Evolutionary conservation across 2,329 filamentous ascomycete genomes (phyloP).

Genomic region (Calonectria leucothoes): DNA sequence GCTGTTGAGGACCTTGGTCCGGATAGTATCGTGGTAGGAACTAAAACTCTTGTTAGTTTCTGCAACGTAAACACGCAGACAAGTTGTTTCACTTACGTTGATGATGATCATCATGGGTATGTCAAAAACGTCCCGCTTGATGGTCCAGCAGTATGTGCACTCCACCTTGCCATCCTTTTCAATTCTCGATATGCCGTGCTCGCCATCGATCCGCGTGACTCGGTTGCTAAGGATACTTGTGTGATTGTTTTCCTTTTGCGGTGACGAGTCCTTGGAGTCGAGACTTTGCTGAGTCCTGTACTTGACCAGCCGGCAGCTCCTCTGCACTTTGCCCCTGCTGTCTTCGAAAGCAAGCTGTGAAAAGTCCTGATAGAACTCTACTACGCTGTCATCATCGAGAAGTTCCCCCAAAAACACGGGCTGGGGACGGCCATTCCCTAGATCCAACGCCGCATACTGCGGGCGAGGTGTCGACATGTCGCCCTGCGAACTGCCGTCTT

Average conservation of each 20-base stretch:
- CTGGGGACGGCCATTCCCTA: constrained; percentile 67
- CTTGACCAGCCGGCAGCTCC: constrained; percentile 87
- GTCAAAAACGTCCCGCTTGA: constrained; percentile 96
- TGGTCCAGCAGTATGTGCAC: constrained; percentile 96
- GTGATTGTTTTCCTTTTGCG: constrained; percentile 57
- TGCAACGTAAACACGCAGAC: background rate
- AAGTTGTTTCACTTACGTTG: constrained; percentile 79
- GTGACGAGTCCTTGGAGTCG: constrained; percentile 52
- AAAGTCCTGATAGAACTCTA: constrained; percentile 97
- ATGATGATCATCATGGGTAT: constrained; percentile 99
- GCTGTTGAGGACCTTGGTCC: constrained; percentile 66
- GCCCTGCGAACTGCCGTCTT: constrained; percentile 44
- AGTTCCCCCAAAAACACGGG: constrained; percentile 93
- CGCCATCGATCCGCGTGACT: constrained; percentile 73
- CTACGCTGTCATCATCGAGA: constrained; percentile 91
- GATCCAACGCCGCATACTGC: constrained; percentile 56
- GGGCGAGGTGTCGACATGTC: constrained; percentile 64
- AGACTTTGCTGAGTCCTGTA: constrained; percentile 81
- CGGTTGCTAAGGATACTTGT: constrained; percentile 66
- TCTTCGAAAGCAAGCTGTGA: constrained; percentile 93
- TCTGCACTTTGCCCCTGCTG: constrained; percentile 84
- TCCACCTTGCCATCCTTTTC: constrained; percentile 92
- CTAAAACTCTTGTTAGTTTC: constrained; percentile 46
- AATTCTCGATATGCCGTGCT: constrained; percentile 83
- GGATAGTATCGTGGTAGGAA: constrained; percentile 71